Percentiles rank a stretch among this genome's conserved stretches.
Conservation (phyloP, 371 early-diverging fungal species). For the Globomyces sp. region DNA sequence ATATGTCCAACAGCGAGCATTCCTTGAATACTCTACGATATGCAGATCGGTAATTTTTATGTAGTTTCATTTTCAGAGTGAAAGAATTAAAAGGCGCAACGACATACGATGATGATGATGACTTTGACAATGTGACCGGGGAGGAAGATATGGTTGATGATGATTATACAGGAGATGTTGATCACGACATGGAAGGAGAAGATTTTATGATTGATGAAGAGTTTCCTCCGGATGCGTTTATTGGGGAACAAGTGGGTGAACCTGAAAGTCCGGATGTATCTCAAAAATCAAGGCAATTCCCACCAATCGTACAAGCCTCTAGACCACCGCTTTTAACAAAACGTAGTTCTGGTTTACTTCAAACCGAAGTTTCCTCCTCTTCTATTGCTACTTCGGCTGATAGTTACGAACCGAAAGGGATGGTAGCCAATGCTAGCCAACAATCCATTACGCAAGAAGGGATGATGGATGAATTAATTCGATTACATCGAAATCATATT, state of each 20-base stretch:
- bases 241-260: slow-evolving; percentile 14
- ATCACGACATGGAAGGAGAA: slow-evolving; percentile 26
- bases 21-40: slow-evolving; percentile 98
- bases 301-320: not conserved
- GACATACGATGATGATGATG: slow-evolving; percentile 27
- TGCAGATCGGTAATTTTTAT: slow-evolving; percentile 73
- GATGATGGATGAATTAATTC: slow-evolving; percentile 53
- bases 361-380: too few species aligned
- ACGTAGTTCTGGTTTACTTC: not conserved
- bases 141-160: slow-evolving; percentile 39
- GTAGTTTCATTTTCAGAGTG: slow-evolving; percentile 53
- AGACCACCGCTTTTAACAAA: not conserved
- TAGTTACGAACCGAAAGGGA: not conserved
- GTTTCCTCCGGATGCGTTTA: slow-evolving; percentile 15
- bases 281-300: not conserved
- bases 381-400: not conserved
- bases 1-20: slow-evolving; percentile 90
- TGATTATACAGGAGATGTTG: slow-evolving; percentile 38
- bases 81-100: slow-evolving; percentile 78
- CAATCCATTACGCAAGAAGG: slow-evolving; percentile 1
- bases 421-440: not conserved
- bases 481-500: slow-evolving; percentile 73
- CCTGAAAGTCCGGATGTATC: slow-evolving; percentile 2
- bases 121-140: not conserved
- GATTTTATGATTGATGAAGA: slow-evolving; percentile 32